Base-by-base conservation (phyloP, 2,329 filamentous ascomycete genomes). In the Epichloe gansuensis region DNA sequence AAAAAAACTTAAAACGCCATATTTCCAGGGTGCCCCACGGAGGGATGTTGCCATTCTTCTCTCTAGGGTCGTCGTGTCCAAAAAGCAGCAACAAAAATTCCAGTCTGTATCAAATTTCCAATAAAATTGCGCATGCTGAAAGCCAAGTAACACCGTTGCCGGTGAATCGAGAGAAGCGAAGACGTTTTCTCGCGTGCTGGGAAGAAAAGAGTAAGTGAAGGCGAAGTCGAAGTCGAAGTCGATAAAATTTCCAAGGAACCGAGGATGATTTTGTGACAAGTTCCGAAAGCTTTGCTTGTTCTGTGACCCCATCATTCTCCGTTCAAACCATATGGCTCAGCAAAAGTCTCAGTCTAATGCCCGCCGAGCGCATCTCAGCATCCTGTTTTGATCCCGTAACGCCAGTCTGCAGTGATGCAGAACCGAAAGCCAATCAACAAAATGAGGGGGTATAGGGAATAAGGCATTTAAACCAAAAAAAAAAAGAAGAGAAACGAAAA, bases 121-220 rank as follows among this genome's bases (percentile, higher is more conserved):
- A 42, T 5, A 3, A 25, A 42, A 23, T 2, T 31, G 17, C 23
- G 17, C 40, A 50, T 54, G 42, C 25, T 48, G 17, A 48, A 55
- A 42, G 9, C 40, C 21, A 17, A 21, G 7, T 15, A 21, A 51
- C 39, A 31, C n/a, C 23, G 51, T 38, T 27, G 13, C 45, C 43
- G 25, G 43, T 45, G 43, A 43, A 40, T 45, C 23, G 11, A 42
- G 50, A 43, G 45, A 42, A 39, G 43, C 27, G 50, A 52, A 27
- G 8, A 42, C 17, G 21, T 42, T 9, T 9, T 23, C 40, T 42
- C n/a, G 40, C 40, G 17, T 25, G 17, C 40, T 6, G 27, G 9
- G 9, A 23, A 31, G 39, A 21, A 15, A 23, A 45, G 25, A 17
- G 27, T 21, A 34, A 31, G 23, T 8, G 1, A 34, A 34, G 6